phyloP scores from a whole-genome alignment of 2,329 filamentous ascomycete genomes.

The Microsporum canis region DNA sequence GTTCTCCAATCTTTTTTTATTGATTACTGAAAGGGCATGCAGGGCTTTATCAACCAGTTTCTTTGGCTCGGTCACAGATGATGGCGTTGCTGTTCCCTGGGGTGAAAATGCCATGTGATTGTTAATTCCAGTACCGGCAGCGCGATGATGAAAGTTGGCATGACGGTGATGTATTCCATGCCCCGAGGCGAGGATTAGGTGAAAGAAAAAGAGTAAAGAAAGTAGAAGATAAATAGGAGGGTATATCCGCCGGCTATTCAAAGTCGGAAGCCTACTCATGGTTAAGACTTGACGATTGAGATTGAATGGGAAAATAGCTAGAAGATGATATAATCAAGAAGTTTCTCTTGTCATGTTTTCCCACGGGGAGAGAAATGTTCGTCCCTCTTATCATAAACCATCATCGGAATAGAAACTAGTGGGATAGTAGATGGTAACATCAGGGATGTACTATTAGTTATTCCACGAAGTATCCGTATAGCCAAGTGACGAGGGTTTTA shows the following conservation, averaged over 20 bases:
- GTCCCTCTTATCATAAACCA: no score
- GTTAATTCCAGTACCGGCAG: neutral
- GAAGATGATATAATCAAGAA: no score
- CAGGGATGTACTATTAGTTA: no score
- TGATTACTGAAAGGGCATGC: neutral
- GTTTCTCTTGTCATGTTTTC: no score
- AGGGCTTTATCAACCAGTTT: neutral
- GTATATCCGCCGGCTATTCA: neutral
- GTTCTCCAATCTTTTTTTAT: constrained; percentile 2
- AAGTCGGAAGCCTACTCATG: neutral
- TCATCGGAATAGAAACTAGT: no score
- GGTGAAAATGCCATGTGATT: neutral
- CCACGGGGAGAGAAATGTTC: no score
- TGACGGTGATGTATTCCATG: neutral
- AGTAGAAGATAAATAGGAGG: neutral
- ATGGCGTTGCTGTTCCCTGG: neutral
- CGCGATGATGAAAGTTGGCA: neutral
- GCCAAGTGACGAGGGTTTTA: no score
- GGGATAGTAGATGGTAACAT: no score
- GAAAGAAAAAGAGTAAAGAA: neutral
- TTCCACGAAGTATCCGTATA: no score
- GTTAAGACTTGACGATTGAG: neutral
- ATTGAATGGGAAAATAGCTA: neutral
- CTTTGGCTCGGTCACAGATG: neutral
- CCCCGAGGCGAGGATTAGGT: neutral